Conservation (phyloP, 176 grass and related monocot genomes). For the Ensete glaucum region DNA sequence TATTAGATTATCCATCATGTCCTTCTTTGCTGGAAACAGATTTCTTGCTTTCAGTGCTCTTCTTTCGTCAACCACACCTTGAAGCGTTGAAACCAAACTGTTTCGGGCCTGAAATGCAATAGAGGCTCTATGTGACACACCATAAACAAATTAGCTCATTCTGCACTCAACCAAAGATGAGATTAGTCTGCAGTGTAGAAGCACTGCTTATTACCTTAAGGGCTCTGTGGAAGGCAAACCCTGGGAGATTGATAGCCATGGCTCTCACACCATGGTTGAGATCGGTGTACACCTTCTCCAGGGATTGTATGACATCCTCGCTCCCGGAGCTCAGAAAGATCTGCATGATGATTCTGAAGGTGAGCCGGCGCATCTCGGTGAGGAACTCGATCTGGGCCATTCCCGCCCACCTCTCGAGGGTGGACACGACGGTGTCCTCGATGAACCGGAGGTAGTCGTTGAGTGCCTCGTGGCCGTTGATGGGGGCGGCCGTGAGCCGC, state of each 20-base stretch:
- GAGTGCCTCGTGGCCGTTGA: conserved; percentile 79
- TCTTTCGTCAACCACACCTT: conserved; percentile 44
- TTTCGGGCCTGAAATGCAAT: conserved; percentile 31
- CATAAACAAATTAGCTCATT: background rate
- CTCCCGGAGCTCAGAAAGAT: conserved; percentile 8
- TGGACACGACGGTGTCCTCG: conserved; percentile 33
- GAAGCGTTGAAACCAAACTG: conserved; percentile 40
- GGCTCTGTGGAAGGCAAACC: conserved; percentile 60
- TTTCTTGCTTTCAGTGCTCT: conserved; percentile 17
- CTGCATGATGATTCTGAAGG: conserved; percentile 20
- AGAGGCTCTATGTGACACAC: background rate
- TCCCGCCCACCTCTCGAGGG: conserved; percentile 37
- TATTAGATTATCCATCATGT: conserved; percentile 87
- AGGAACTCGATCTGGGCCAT: conserved; percentile 48
- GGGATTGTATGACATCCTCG: conserved; percentile 5
- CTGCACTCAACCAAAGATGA: background rate
- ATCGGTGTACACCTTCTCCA: conserved; percentile 69
- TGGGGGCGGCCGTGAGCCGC: conserved; percentile 51
- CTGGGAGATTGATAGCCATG: conserved; percentile 80
- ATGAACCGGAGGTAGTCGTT: conserved; percentile 65
- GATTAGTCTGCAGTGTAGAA: background rate
- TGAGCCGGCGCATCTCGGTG: conserved; percentile 22
- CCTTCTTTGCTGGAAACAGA: conserved; percentile 9
- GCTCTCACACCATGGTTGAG: conserved; percentile 78
- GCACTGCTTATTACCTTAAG: conserved; percentile 29